Evolutionary conservation across 1,139 yeast genomes (phyloP), one percentile per base, ranked within the genome.

Genomic region (Yamadazyma diddensiae): DNA sequence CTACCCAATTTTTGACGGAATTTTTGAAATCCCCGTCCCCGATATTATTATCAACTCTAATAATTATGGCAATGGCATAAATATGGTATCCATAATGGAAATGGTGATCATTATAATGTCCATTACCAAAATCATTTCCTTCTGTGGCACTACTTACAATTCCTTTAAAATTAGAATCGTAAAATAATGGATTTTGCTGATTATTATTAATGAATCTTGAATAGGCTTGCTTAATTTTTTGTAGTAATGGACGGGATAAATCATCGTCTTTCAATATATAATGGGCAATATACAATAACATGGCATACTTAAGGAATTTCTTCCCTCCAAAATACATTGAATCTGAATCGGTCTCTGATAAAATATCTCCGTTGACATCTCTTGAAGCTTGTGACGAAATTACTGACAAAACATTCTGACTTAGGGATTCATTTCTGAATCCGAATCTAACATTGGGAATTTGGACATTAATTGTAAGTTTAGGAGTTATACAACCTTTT

Each of bases 61-160:
- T 85, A 30, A 80, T 62, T 25, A 79, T 65, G 3, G 88, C 87
- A 7, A 84, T 83, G 5, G 87, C 79, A 45, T 80, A 83, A 33
- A 82, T 66, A 47, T 71, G 71, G 55, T 80, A 81, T 11, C 87
- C 86, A 50, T 78, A 81, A 49, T 82, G 87, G 72, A 80, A 81
- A 52, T 81, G 87, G 45, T 81, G 87, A 44, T 81, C 88, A 45
- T 81, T 81, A 50, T 79, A 81, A 47, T 70, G 76, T 12, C 84
- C 70, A 46, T 80, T 80, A 5, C 42, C 49, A 50, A 75, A 81
- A 55, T 81, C 87, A 5, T 69, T 70, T 21, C 59, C 70, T 3
- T 70, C 59, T 1, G 70, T 72, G 0, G 84, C 82, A 1, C 77
- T 64, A 1, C 85, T 78, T 3, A 78, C 66, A 8, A 80, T 45